These are phyloP conservation scores for Tremellales sp. DNA, from an alignment of 1,284 basidiomycete genomes.

Conservation along the genomic window DNA sequence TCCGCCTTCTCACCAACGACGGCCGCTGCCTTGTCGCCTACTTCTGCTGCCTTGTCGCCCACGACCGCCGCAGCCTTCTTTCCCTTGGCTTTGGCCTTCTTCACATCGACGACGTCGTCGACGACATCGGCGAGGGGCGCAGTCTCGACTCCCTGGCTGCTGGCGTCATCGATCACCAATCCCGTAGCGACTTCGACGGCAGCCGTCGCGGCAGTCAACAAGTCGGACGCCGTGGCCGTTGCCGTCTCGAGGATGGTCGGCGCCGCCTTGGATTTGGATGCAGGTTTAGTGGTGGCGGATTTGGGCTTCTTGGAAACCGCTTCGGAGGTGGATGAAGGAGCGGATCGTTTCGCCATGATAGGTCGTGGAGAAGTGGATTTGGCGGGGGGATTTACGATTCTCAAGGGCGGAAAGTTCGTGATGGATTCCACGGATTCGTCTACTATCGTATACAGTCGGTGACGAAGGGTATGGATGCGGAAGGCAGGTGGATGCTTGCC, in stretches of 20 bases:
- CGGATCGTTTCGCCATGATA: conserved; percentile 28
- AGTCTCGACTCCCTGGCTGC: conserved; percentile 20
- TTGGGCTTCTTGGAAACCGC: conserved; percentile 22
- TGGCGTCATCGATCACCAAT: conserved; percentile 32
- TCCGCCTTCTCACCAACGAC: conserved; percentile 11
- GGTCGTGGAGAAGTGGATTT: neutral
- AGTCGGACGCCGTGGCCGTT: conserved; percentile 11
- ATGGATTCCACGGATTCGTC: too few relatives aligned
- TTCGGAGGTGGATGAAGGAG: conserved; percentile 15
- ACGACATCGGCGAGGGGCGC: conserved; percentile 20
- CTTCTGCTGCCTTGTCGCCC: conserved; percentile 1
- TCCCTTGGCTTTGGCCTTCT: conserved; percentile 23
- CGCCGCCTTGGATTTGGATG: conserved; percentile 2
- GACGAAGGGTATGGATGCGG: too few relatives aligned
- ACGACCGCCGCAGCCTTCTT: conserved; percentile 11
- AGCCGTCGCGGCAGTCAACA: conserved; percentile 18
- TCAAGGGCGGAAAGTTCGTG: too few relatives aligned
- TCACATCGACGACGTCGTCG: conserved; percentile 23
- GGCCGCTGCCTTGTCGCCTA: conserved; percentile 13
- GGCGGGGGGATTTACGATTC: too few relatives aligned
- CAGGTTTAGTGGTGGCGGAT: conserved; percentile 10
- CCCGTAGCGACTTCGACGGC: conserved; percentile 37
- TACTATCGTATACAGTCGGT: too few relatives aligned
- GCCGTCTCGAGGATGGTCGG: conserved; percentile 9
- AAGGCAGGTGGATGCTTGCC: too few relatives aligned